Conservation (phyloP, 1,284 basidiomycete species). For the Malassezia slooffiae region DNA sequence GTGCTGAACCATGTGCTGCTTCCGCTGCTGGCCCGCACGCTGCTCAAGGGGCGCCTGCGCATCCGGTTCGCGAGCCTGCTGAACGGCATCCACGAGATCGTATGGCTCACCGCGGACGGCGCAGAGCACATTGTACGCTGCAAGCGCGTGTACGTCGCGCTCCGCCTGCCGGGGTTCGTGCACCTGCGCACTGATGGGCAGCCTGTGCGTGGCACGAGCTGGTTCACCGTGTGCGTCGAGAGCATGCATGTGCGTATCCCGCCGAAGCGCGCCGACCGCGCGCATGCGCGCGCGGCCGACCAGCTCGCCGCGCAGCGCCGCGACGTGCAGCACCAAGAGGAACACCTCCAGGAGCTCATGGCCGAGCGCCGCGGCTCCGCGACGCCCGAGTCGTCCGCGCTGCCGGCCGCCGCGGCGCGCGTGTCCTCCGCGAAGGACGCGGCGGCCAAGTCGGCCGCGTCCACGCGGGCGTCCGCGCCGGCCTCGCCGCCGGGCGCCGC, state of each 20-base stretch:
- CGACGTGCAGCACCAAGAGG: background rate
- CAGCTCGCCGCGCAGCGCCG: background rate
- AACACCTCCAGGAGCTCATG: background rate
- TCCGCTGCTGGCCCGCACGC: background rate
- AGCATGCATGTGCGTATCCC: background rate
- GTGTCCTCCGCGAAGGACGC: background rate
- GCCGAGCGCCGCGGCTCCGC: background rate
- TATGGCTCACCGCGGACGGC: background rate
- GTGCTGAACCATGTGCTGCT: conserved; percentile 2
- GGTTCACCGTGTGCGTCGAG: conserved; percentile 3
- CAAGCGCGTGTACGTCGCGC: background rate
- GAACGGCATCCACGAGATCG: conserved; percentile 5
- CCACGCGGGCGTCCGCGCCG: background rate
- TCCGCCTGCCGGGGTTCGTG: background rate
- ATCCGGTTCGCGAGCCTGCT: conserved; percentile 3
- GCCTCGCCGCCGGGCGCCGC: background rate
- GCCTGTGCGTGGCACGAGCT: background rate
- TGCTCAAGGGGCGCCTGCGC: conserved; percentile 3
- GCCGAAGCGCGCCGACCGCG: background rate
- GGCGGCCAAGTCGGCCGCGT: background rate
- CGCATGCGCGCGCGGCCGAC: background rate
- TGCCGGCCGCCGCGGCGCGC: background rate
- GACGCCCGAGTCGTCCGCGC: background rate
- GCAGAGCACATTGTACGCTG: background rate
- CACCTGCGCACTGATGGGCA: background rate